These are phyloP conservation scores for Aquilaria yunnanensis DNA, from an alignment of 345 rosid genomes.

Conservation along the genomic window DNA sequence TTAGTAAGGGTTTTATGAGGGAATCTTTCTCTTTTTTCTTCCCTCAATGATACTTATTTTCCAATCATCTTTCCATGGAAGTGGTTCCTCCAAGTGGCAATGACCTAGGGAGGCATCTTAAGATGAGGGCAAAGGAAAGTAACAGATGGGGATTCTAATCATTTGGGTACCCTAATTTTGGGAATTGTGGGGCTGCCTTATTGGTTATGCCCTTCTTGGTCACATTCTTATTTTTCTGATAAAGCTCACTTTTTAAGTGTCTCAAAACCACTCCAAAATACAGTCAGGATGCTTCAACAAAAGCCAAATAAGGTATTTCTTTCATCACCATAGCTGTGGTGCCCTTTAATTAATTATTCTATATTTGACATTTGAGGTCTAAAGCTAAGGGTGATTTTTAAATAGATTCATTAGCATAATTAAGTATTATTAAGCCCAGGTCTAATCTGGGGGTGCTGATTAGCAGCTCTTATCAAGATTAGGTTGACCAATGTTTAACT, in stretches of 20 bases:
- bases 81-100: slow-evolving; percentile 21
- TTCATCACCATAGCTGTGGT: slow-evolving; percentile 1
- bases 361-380: no score
- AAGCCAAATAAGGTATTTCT: slow-evolving; percentile 19
- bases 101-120: slow-evolving; percentile 25
- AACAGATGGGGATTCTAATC: slow-evolving; percentile 20
- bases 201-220: slow-evolving; percentile 3
- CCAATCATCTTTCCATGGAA: slow-evolving; percentile 3
- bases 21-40: slow-evolving; percentile 20
- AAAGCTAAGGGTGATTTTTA: no score
- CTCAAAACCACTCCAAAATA: slow-evolving; percentile 30
- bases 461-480: no score
- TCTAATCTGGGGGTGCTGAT: no score
- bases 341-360: slow-evolving; percentile 1
- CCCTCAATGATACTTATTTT: background rate
- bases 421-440: no score
- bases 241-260: slow-evolving; percentile 12
- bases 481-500: no score
- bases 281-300: slow-evolving; percentile 23
- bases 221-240: slow-evolving; percentile 4
- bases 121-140: slow-evolving; percentile 23
- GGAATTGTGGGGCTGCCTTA: slow-evolving; percentile 14
- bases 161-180: slow-evolving; percentile 18
- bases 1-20: slow-evolving; percentile 4
- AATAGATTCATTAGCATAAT: no score